phyloP scores from a whole-genome alignment of 192 early-diverging fungal species.

The Dissophora ornata region DNA sequence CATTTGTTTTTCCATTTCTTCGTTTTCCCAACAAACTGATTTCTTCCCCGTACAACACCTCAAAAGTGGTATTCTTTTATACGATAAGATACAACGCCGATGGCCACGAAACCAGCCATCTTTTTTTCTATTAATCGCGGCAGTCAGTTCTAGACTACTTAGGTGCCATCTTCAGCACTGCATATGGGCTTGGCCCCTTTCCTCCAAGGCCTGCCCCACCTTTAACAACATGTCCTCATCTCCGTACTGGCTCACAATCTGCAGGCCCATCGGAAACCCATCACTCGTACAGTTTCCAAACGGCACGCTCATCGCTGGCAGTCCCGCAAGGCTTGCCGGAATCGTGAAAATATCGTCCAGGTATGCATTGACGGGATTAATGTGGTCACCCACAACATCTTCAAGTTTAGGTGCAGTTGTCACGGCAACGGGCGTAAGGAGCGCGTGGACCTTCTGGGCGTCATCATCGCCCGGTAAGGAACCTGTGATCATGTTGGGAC shows the following conservation, averaged over 20 bases:
- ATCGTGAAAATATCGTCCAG: constrained; percentile 92
- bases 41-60: constrained; percentile 25
- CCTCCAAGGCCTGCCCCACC: constrained; percentile 57
- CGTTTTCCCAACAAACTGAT: constrained; percentile 7
- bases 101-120: no score
- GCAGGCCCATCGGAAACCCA: constrained; percentile 82
- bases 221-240: constrained; percentile 73
- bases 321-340: constrained; percentile 86
- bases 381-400: constrained; percentile 31
- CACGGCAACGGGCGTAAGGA: constrained; percentile 84
- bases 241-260: constrained; percentile 89
- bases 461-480: neutral
- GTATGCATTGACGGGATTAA: constrained; percentile 67
- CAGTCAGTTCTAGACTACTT: no score
- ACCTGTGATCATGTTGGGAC: constrained; percentile 66
- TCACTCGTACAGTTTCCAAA: constrained; percentile 54
- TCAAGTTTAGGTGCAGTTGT: constrained; percentile 74
- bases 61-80: no score
- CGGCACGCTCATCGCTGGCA: constrained; percentile 78
- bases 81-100: no score
- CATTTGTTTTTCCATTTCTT: constrained; percentile 14
- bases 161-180: neutral
- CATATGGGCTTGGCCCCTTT: constrained; percentile 9
- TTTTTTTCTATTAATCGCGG: no score
- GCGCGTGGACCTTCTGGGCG: constrained; percentile 66